Evolutionary conservation across 805 yeast genomes (phyloP).

Genomic region (Candida peoriensis): DNA sequence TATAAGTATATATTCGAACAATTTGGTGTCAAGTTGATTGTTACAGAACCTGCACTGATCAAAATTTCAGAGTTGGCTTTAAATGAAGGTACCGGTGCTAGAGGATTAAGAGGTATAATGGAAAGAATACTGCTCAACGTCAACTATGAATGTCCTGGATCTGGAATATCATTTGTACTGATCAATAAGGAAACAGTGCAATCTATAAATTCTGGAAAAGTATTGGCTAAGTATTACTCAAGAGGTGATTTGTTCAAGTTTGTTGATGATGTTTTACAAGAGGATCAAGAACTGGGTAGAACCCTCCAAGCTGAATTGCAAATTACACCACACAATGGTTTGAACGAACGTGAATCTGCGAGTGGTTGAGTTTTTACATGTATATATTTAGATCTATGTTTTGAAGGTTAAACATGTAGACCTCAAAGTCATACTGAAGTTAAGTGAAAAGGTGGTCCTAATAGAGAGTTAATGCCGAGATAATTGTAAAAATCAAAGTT

Average conservation of each 20-base stretch:
- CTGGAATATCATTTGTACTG: slow-evolving; percentile 45
- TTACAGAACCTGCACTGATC: slow-evolving; percentile 44
- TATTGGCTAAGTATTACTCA: slow-evolving; percentile 39
- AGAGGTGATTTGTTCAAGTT: slow-evolving; percentile 38
- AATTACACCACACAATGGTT: slow-evolving; percentile 4
- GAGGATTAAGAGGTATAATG: slow-evolving; percentile 53
- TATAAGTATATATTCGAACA: slow-evolving; percentile 49
- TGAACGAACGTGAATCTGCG: not conserved
- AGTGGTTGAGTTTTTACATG: slow-evolving; percentile 2
- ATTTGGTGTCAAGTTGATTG: slow-evolving; percentile 44
- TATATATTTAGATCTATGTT: no score
- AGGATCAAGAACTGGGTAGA: slow-evolving; percentile 35
- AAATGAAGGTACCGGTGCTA: slow-evolving; percentile 54
- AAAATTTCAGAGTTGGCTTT: slow-evolving; percentile 44
- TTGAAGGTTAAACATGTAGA: no score
- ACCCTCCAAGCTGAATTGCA: slow-evolving; percentile 28
- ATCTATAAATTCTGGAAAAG: slow-evolving; percentile 29
- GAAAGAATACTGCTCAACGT: slow-evolving; percentile 45
- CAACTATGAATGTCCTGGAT: slow-evolving; percentile 57
- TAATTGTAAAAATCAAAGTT: no score
- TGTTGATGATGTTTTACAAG: slow-evolving; percentile 35
- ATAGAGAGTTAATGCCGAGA: no score
- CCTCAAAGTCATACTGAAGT: no score
- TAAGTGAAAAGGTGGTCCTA: no score
- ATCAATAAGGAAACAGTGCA: slow-evolving; percentile 41